Conservation (phyloP, 2,329 filamentous ascomycete species). For the Pseudogymnoascus sp. region DNA sequence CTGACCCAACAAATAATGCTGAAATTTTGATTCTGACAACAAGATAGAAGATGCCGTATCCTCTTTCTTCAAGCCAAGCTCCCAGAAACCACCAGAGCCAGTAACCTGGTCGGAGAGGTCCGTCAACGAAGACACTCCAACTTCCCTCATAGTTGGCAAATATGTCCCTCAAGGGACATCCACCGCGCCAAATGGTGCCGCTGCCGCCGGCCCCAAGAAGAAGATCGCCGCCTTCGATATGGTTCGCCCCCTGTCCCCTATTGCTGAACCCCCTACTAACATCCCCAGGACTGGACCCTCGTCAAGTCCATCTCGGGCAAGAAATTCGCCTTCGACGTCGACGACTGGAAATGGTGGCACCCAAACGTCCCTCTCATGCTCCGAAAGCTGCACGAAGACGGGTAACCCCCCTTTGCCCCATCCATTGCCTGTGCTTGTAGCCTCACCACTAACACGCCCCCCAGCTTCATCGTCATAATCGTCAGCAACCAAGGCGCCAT, state of each 20-base stretch:
- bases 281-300: slow-evolving; percentile 69
- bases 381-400: slow-evolving; percentile 60
- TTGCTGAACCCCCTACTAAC: not conserved
- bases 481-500: slow-evolving; percentile 87
- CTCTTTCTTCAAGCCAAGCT: slow-evolving; percentile 81
- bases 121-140: slow-evolving; percentile 37
- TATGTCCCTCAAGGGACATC: slow-evolving; percentile 44
- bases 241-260: slow-evolving; percentile 28
- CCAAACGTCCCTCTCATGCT: slow-evolving; percentile 58
- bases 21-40: slow-evolving; percentile 13
- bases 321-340: slow-evolving; percentile 59
- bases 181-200: slow-evolving; percentile 14
- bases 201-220: slow-evolving; percentile 24
- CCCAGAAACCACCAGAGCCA: slow-evolving; percentile 72
- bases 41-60: slow-evolving; percentile 57
- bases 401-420: slow-evolving; percentile 36
- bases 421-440: too few relatives aligned
- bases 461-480: slow-evolving; percentile 69
- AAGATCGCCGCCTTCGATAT: slow-evolving; percentile 68
- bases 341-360: slow-evolving; percentile 96
- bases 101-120: slow-evolving; percentile 64
- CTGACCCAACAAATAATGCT: not conserved
- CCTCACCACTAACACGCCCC: slow-evolving; percentile 6
- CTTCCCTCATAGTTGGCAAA: slow-evolving; percentile 65
- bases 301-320: slow-evolving; percentile 75